Conservation (phyloP, 805 yeast species). For the Wickerhamiella australiensis region DNA sequence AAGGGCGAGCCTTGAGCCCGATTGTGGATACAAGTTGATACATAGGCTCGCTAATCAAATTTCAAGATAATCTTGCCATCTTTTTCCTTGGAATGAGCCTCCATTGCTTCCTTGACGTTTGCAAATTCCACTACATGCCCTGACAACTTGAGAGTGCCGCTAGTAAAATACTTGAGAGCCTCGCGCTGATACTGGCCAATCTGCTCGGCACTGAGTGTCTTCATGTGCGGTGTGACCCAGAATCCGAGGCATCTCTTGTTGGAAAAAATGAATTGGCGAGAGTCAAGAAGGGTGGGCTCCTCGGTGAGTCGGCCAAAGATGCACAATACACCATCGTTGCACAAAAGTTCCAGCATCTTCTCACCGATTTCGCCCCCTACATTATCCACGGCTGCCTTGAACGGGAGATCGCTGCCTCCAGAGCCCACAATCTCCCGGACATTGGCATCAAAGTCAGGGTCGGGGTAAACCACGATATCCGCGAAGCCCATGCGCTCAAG, state of each 20-base stretch:
- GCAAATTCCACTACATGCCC: neutral
- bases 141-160: neutral
- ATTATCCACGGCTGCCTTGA: conserved; percentile 9
- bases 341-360: neutral
- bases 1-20: neutral
- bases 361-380: conserved; percentile 1
- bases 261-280: conserved; percentile 1
- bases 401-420: neutral
- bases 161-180: neutral
- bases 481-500: conserved; percentile 6
- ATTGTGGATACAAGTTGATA: too few relatives aligned
- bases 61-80: conserved; percentile 13
- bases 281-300: neutral
- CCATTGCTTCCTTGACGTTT: conserved; percentile 1
- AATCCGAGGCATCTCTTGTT: conserved; percentile 1
- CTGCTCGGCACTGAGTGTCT: neutral
- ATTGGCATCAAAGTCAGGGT: neutral
- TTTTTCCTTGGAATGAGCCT: neutral
- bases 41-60: neutral
- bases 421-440: conserved; percentile 2
- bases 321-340: neutral
- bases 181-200: neutral
- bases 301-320: conserved; percentile 1
- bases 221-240: neutral
- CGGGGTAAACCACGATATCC: neutral